Percentiles rank a stretch among this genome's conserved stretches.
phyloP scores from a whole-genome alignment of 1,139 yeast genomes.

The Candida freyschussii region DNA sequence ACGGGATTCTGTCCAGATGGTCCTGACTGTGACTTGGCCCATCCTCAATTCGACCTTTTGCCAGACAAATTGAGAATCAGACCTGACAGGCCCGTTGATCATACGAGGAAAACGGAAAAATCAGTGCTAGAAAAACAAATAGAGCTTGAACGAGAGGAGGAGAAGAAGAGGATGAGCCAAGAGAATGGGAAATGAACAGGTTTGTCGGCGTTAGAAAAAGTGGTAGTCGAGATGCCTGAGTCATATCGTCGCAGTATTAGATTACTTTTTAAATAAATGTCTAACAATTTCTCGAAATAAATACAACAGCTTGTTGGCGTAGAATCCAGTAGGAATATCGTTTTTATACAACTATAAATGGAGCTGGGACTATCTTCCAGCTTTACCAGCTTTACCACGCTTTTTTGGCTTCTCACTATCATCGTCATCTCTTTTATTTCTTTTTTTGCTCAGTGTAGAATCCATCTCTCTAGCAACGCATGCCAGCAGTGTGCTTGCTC shows the following conservation, averaged over 20 bases:
- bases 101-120: constrained; percentile 15
- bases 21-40: constrained; percentile 52
- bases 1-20: constrained; percentile 93
- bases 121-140: constrained; percentile 23
- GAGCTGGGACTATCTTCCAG: not conserved
- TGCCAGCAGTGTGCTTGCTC: constrained; percentile 61
- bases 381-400: constrained; percentile 4
- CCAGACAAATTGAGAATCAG: constrained; percentile 46
- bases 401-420: constrained; percentile 14
- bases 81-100: constrained; percentile 36
- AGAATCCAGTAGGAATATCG: too few relatives aligned
- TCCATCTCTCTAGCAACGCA: constrained; percentile 54
- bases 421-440: constrained; percentile 13
- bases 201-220: too few relatives aligned
- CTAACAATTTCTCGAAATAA: too few relatives aligned
- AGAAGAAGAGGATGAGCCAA: constrained; percentile 15
- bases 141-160: constrained; percentile 22
- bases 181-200: too few relatives aligned
- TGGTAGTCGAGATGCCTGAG: not conserved
- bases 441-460: constrained; percentile 10
- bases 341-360: too few relatives aligned
- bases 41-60: constrained; percentile 52
- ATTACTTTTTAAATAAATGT: not conserved
- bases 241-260: not conserved
- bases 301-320: too few relatives aligned